Percentiles rank a stretch among this genome's conserved stretches.
phyloP scores from a whole-genome alignment of 257 asterid genomes.

The Solanum virginianum region DNA sequence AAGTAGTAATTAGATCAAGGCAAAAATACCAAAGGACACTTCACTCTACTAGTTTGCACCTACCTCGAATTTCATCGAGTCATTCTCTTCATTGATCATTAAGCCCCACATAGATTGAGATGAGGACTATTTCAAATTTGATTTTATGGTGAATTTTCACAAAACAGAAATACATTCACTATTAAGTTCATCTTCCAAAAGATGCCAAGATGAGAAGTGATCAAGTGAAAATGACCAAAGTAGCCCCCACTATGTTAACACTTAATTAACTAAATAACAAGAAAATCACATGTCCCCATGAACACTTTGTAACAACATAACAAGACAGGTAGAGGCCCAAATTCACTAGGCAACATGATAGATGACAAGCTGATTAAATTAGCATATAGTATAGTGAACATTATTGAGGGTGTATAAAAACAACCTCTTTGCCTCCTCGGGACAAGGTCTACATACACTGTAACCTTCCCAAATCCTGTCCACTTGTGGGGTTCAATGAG shows the following conservation, averaged over 20 bases:
- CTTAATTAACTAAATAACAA: not conserved
- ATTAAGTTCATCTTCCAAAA: not conserved
- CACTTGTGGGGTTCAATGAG: not conserved
- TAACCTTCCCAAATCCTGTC: too few relatives aligned
- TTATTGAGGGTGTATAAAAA: not conserved
- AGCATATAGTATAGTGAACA: not conserved
- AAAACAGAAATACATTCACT: not conserved
- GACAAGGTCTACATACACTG: too few relatives aligned
- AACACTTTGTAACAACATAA: not conserved
- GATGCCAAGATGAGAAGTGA: not conserved
- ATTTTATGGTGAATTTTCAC: not conserved
- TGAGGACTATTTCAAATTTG: not conserved
- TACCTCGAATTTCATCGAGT: not conserved
- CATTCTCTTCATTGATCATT: not conserved
- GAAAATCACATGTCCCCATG: not conserved
- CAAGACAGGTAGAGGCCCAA: not conserved
- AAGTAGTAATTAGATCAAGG: not conserved
- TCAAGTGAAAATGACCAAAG: not conserved
- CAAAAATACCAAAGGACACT: not conserved
- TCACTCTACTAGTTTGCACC: not conserved
- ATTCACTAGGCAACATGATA: not conserved
- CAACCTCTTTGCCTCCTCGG: too few relatives aligned
- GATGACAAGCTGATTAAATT: not conserved
- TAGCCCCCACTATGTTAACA: not conserved
- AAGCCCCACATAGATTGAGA: not conserved